These are phyloP conservation scores for Trichophyton rubrum DNA, from an alignment of 2,329 filamentous ascomycete species.

Conservation along the genomic window DNA sequence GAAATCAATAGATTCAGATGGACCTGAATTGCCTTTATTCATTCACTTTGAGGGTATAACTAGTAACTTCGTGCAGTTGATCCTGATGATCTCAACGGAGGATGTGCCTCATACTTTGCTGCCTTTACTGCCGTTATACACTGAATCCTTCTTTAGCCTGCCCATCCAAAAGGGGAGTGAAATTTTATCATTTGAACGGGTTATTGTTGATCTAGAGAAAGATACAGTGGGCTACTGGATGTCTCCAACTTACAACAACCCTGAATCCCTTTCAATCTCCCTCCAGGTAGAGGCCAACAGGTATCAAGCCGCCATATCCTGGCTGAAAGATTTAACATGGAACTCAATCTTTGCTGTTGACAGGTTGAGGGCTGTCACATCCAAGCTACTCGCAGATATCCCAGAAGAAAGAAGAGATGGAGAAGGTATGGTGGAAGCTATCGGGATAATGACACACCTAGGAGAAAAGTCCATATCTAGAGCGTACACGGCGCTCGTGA, in stretches of 20 bases:
- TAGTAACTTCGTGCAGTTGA: slow-evolving; percentile 82
- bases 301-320: slow-evolving; percentile 67
- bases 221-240: slow-evolving; percentile 80
- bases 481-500: slow-evolving; percentile 70
- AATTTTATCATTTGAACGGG: slow-evolving; percentile 74
- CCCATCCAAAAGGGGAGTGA: slow-evolving; percentile 67
- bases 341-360: slow-evolving; percentile 76
- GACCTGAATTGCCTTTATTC: slow-evolving; percentile 59
- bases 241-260: slow-evolving; percentile 52
- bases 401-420: slow-evolving; percentile 86
- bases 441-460: slow-evolving; percentile 67
- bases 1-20: slow-evolving; percentile 58
- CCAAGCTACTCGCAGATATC: slow-evolving; percentile 79
- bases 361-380: slow-evolving; percentile 49
- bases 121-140: slow-evolving; percentile 72
- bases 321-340: slow-evolving; percentile 77
- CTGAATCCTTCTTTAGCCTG: slow-evolving; percentile 87
- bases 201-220: slow-evolving; percentile 79
- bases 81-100: slow-evolving; percentile 65
- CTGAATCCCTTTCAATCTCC: slow-evolving; percentile 67
- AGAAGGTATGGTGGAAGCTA: slow-evolving; percentile 45
- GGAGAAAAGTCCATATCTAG: slow-evolving; percentile 63
- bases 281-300: slow-evolving; percentile 83
- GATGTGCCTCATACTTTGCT: slow-evolving; percentile 68
- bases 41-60: slow-evolving; percentile 94